Percentiles rank a stretch among this genome's conserved stretches.
phyloP scores from a whole-genome alignment of 371 early-diverging fungal genomes.

The Actinomortierella ambigua region DNA sequence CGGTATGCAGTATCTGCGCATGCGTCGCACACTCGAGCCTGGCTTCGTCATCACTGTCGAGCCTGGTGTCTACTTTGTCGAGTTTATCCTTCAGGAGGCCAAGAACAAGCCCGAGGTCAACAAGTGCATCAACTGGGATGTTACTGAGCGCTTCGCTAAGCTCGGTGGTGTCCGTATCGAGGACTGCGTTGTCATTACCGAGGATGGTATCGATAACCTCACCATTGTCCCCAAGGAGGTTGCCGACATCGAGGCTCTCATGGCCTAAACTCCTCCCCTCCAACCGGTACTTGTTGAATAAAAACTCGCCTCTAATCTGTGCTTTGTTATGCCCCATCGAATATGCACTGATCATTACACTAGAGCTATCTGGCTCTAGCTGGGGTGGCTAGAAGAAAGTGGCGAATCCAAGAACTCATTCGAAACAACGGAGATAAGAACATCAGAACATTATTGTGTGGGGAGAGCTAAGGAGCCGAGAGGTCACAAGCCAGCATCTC shows the following conservation, averaged over 20 bases:
- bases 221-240: constrained; percentile 80
- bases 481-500: too few species aligned
- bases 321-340: too few species aligned
- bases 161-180: constrained; percentile 96
- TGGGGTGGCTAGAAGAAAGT: too few species aligned
- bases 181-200: constrained; percentile 83
- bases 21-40: constrained; percentile 78
- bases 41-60: constrained; percentile 94
- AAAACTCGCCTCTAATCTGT: too few species aligned
- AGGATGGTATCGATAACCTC: constrained; percentile 71
- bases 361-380: too few species aligned
- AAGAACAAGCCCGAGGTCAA: constrained; percentile 58
- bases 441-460: too few species aligned
- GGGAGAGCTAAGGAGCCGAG: too few species aligned
- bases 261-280: too few species aligned
- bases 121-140: constrained; percentile 73
- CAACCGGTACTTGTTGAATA: too few species aligned
- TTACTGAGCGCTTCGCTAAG: constrained; percentile 67
- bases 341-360: too few species aligned
- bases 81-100: constrained; percentile 60
- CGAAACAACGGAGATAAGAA: too few species aligned
- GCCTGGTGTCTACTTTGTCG: constrained; percentile 83
- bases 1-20: constrained; percentile 84
- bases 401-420: too few species aligned
- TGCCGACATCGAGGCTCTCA: constrained; percentile 69